Evolutionary conservation across 2,329 filamentous ascomycete species (phyloP).

Genomic region (Madurella mycetomatis): DNA sequence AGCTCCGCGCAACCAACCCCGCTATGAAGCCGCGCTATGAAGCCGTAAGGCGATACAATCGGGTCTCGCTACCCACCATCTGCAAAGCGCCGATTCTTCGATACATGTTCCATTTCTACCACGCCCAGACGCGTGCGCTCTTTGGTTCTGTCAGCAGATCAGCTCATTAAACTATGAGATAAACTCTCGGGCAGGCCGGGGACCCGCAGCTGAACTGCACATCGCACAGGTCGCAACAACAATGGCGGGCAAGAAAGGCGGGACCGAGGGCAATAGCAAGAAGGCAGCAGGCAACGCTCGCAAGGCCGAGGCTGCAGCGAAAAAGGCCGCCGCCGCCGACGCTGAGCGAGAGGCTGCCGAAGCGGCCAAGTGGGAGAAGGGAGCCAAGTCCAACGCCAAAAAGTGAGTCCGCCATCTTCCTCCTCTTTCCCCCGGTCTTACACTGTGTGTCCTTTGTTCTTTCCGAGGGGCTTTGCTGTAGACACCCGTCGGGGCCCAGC

Average conservation of each 20-base stretch:
- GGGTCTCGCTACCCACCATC: neutral
- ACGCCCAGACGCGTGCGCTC: neutral
- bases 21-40: neutral
- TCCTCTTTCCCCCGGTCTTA: neutral
- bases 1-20: neutral
- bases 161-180: neutral
- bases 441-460: neutral
- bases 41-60: neutral
- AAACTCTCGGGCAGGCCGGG: neutral
- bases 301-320: slow-evolving; percentile 82
- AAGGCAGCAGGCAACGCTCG: slow-evolving; percentile 85
- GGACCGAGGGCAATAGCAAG: slow-evolving; percentile 72
- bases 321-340: slow-evolving; percentile 70
- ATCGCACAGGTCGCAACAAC: slow-evolving; percentile 20
- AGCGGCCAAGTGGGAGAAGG: slow-evolving; percentile 75
- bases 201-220: slow-evolving; percentile 4
- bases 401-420: slow-evolving; percentile 57
- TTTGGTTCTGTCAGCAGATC: neutral
- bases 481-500: slow-evolving; percentile 1
- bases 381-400: slow-evolving; percentile 78
- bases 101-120: neutral
- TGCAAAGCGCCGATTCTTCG: slow-evolving; percentile 1
- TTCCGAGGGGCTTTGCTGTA: neutral
- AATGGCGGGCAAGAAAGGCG: slow-evolving; percentile 71
- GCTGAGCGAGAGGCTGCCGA: slow-evolving; percentile 64